Evolutionary conservation across 768 basidiomycete genomes (phyloP).

Genomic region (Cyclocybe cylindracea): DNA sequence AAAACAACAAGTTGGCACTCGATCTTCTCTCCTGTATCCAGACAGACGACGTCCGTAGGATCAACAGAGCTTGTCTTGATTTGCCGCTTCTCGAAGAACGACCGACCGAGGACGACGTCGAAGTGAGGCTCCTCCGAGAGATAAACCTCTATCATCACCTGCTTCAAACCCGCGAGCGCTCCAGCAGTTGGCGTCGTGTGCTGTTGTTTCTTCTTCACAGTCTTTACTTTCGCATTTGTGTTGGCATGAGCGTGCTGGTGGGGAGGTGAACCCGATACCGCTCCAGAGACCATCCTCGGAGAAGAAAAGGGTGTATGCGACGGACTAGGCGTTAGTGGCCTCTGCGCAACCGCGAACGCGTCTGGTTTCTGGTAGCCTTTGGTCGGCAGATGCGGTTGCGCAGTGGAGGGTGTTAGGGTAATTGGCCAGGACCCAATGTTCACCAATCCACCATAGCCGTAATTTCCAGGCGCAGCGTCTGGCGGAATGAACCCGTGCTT

Average conservation of each 20-base stretch:
- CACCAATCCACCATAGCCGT: slow-evolving; percentile 90
- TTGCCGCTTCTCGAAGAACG: slow-evolving; percentile 80
- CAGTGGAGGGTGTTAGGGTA: slow-evolving; percentile 53
- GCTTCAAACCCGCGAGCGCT: slow-evolving; percentile 26
- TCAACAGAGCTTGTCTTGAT: slow-evolving; percentile 83
- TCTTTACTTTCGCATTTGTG: slow-evolving; percentile 9
- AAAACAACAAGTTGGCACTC: slow-evolving; percentile 91
- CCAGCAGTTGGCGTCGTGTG: slow-evolving; percentile 10
- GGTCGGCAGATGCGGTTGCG: slow-evolving; percentile 29
- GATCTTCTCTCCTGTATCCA: slow-evolving; percentile 90
- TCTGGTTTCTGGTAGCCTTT: slow-evolving; percentile 19
- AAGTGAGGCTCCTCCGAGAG: slow-evolving; percentile 95
- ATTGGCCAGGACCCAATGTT: slow-evolving; percentile 89
- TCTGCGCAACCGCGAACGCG: slow-evolving; percentile 9
- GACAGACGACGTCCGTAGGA: slow-evolving; percentile 86
- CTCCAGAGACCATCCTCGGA: slow-evolving; percentile 2
- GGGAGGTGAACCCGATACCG: too few relatives aligned
- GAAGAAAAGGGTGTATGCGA: slow-evolving; percentile 14
- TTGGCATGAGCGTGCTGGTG: neutral
- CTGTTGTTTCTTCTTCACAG: slow-evolving; percentile 8
- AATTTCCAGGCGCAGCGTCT: slow-evolving; percentile 86
- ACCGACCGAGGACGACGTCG: slow-evolving; percentile 89
- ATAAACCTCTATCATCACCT: slow-evolving; percentile 65
- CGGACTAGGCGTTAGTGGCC: neutral
- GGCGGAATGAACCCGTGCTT: slow-evolving; percentile 85